Percentiles rank a stretch among this genome's conserved stretches.
These are phyloP conservation scores for Penicillium freii DNA, from an alignment of 2,329 filamentous ascomycete genomes.

Conservation along the genomic window DNA sequence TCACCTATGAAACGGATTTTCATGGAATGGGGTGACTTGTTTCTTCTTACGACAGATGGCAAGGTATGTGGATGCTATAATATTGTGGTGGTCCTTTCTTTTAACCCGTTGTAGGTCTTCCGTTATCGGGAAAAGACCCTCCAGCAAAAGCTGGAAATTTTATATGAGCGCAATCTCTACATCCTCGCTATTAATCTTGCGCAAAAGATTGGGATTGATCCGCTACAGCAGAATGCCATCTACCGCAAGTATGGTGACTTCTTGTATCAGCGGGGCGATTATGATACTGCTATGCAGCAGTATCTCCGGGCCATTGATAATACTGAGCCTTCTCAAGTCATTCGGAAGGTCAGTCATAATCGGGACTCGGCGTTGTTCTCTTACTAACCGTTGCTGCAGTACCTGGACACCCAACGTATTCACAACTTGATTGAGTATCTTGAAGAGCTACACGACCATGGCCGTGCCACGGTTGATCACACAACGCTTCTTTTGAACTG, in stretches of 20 bases:
- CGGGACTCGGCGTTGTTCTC: background rate
- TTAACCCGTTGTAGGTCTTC: conserved; percentile 60
- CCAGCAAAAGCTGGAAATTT: conserved; percentile 84
- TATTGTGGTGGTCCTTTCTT: conserved; percentile 1
- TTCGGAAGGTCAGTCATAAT: conserved; percentile 66
- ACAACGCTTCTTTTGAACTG: conserved; percentile 94
- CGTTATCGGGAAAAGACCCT: conserved; percentile 88
- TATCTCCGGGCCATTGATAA: conserved; percentile 95
- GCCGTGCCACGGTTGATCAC: conserved; percentile 90
- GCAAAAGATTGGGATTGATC: conserved; percentile 79
- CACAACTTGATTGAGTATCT: conserved; percentile 97
- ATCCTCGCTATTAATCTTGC: conserved; percentile 88
- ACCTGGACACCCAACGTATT: conserved; percentile 93
- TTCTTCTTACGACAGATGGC: conserved; percentile 84
- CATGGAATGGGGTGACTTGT: conserved; percentile 86
- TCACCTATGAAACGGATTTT: conserved; percentile 78
- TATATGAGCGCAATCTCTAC: conserved; percentile 93
- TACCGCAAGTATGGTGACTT: conserved; percentile 93
- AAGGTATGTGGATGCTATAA: conserved; percentile 60
- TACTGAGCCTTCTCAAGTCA: conserved; percentile 93
- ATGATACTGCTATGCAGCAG: conserved; percentile 98
- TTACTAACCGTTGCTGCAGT: conserved; percentile 51
- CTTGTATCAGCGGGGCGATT: conserved; percentile 91
- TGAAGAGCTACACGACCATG: conserved; percentile 91
- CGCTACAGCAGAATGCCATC: conserved; percentile 81